Base-by-base conservation (phyloP, 176 grass and related monocot genomes). In the Pontederia crassipes region DNA sequence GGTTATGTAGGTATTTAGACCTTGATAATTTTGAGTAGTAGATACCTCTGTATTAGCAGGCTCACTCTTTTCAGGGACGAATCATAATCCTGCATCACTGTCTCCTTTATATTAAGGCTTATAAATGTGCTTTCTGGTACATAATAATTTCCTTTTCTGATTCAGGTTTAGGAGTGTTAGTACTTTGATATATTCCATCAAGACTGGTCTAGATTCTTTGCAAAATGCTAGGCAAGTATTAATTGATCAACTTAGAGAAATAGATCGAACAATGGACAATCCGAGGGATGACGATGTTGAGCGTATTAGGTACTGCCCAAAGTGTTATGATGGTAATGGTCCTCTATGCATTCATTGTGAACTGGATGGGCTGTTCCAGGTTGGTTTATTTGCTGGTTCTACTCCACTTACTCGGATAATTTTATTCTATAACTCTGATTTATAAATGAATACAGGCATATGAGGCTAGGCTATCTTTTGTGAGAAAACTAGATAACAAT, bases 331-430 rank as follows among this genome's bases (percentile, higher is more conserved):
- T 72, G 86, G 83, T 28, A 84, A 82, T 72, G 91, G 91, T 74
- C 72, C 78, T 86, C 74, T 96, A 54, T 96, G 91, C 79, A 76
- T 90, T 35, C 86, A 90, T 29, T 96, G 91, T 70, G 86, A 96
- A 84, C 52, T 90, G 54, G 91, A 96, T 85, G 74, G 55, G 17
- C 75, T 85, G 40, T 90, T 87, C 82, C 86, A 83, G 86, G 91
- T 96, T 75, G 60, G 48, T 67, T 55, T 58, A 50, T 35, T 65
- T 58, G 20, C 51, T 8, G 61, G 52, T 45, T 65, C 46, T 50
- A 49, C 45, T 14, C 51, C 67, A 50, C 50, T 55, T 15, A 45
- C 29, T 62, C 48, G 47, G 46, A 60, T 56, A 12, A 50, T 68
- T 68, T 63, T 4, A 12, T 63, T 11, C 47, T 57, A n/a, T 12